Evolutionary conservation across 139 green algal species (phyloP).

Genomic region (Coelastrella sp.): DNA sequence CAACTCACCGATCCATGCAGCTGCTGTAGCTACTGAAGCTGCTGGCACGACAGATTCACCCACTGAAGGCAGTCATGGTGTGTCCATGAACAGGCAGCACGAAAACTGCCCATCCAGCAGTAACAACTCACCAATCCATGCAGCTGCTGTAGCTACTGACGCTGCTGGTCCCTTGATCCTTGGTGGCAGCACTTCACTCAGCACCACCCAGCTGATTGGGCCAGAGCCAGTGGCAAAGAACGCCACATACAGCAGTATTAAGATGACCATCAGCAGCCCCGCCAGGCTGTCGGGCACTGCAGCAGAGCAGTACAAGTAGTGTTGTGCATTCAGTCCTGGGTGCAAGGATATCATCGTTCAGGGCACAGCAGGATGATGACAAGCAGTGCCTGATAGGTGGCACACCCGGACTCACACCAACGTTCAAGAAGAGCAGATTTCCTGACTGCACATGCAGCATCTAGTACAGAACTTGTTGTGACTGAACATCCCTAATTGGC

Average conservation of each 20-base stretch:
- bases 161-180: slow-evolving; percentile 76
- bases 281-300: not conserved
- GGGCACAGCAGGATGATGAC: too few relatives aligned
- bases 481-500: too few relatives aligned
- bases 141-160: slow-evolving; percentile 65
- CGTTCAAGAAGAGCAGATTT: too few relatives aligned
- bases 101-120: not conserved
- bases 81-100: too few relatives aligned
- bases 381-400: too few relatives aligned
- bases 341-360: too few relatives aligned
- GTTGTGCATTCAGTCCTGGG: not conserved
- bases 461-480: too few relatives aligned
- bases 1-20: slow-evolving; percentile 64
- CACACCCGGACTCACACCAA: too few relatives aligned
- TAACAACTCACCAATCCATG: slow-evolving; percentile 58
- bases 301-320: not conserved
- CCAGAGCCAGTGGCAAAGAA: slow-evolving; percentile 64
- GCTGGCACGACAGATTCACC: too few relatives aligned
- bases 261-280: slow-evolving; percentile 21
- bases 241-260: slow-evolving; percentile 37
- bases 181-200: slow-evolving; percentile 80
- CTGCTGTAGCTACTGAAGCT: too few relatives aligned
- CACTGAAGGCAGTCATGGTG: too few relatives aligned
- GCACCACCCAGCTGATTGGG: slow-evolving; percentile 83
- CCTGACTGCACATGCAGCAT: too few relatives aligned